A percentile compares a stretch with the other conserved stretches of the same genome.
phyloP scores from a whole-genome alignment of 345 rosid species.

The Arabidopsis suecica region DNA sequence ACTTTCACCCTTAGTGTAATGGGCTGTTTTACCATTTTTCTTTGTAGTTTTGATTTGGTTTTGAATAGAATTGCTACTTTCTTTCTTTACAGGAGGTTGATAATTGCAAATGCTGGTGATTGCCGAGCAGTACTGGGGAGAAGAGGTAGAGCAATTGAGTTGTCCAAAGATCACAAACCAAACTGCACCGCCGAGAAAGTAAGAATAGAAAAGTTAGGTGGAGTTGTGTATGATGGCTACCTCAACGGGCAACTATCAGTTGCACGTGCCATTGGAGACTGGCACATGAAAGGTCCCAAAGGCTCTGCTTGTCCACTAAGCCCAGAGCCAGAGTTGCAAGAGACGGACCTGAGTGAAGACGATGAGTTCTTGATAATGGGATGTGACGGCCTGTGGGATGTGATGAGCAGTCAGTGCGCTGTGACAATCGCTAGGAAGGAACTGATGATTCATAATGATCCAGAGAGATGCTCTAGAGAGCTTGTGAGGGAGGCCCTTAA shows the following conservation, averaged over 20 bases:
- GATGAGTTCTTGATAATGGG: constrained; percentile 98
- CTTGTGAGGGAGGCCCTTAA: constrained; percentile 88
- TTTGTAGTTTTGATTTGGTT: constrained; percentile 14
- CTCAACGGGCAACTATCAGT: constrained; percentile 97
- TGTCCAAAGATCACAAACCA: constrained; percentile 97
- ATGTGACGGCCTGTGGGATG: constrained; percentile 99
- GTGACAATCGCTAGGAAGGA: constrained; percentile 82
- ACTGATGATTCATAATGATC: constrained; percentile 92
- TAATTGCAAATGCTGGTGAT: constrained; percentile 95
- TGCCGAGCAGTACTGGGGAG: constrained; percentile 94
- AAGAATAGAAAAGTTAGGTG: constrained; percentile 92
- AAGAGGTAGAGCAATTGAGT: constrained; percentile 89
- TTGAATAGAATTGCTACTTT: constrained; percentile 1
- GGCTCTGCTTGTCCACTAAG: constrained; percentile 88
- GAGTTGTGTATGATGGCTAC: constrained; percentile 91
- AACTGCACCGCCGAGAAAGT: constrained; percentile 68
- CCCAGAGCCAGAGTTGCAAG: constrained; percentile 91
- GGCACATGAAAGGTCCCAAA: constrained; percentile 97
- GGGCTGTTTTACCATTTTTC: not conserved
- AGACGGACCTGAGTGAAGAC: constrained; percentile 67
- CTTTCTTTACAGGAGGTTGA: constrained; percentile 59
- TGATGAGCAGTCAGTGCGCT: constrained; percentile 96
- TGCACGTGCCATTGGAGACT: constrained; percentile 95
- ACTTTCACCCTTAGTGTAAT: not conserved
- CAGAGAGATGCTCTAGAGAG: constrained; percentile 91